A percentile compares a stretch with the other conserved stretches of the same genome.
phyloP scores from a whole-genome alignment of 768 basidiomycete species.

The Phaffia australis region DNA sequence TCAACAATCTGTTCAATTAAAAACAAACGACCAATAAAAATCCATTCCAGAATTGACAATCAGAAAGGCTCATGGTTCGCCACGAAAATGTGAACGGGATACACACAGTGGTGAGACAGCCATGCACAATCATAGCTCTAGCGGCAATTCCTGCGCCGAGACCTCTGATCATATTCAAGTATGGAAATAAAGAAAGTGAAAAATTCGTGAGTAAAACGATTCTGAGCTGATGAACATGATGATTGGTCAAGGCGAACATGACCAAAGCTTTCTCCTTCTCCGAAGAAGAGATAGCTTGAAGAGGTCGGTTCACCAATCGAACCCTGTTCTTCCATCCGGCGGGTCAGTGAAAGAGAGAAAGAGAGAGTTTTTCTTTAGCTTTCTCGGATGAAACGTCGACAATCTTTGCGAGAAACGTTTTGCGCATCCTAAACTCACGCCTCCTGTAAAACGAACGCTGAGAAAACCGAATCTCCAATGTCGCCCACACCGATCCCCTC shows the following conservation, averaged over 20 bases:
- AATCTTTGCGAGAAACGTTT: neutral
- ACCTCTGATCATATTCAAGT: slow-evolving; percentile 50
- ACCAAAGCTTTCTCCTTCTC: slow-evolving; percentile 47
- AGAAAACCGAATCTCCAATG: slow-evolving; percentile 61
- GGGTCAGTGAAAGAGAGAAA: neutral
- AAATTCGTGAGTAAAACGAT: neutral
- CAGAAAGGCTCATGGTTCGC: slow-evolving; percentile 43
- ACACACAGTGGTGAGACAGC: slow-evolving; percentile 9
- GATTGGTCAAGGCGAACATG: slow-evolving; percentile 47
- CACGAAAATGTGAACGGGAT: neutral
- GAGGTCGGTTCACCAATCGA: neutral
- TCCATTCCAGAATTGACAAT: neutral
- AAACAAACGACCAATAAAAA: neutral
- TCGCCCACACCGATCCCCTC: slow-evolving; percentile 43
- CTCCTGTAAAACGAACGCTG: slow-evolving; percentile 76
- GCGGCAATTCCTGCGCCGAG: slow-evolving; percentile 77
- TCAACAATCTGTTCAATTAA: slow-evolving; percentile 41
- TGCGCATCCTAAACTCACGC: slow-evolving; percentile 36
- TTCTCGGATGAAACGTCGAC: neutral
- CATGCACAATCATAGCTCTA: slow-evolving; percentile 58
- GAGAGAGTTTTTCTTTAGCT: no score
- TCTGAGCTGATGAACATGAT: neutral
- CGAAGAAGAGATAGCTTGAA: neutral
- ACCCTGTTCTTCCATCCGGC: neutral
- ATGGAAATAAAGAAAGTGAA: slow-evolving; percentile 22